A percentile compares a stretch with the other conserved stretches of the same genome.
Evolutionary conservation across 345 rosid genomes (phyloP).

Genomic region (Sisymbrium irio): DNA sequence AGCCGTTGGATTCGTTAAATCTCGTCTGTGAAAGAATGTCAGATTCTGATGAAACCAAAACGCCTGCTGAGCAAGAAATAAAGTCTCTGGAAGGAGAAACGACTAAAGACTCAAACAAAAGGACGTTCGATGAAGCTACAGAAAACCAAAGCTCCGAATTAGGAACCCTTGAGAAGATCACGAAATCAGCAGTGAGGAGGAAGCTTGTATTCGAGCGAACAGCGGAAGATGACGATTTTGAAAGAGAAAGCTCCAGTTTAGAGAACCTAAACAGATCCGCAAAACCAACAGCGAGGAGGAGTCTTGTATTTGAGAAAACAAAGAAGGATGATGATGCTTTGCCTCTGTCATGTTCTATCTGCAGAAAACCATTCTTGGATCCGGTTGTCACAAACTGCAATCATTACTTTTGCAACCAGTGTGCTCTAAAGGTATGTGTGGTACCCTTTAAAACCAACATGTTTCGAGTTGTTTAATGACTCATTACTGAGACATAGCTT

Average conservation of each 20-base stretch:
- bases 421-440: slow-evolving; percentile 65
- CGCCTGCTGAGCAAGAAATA: background rate
- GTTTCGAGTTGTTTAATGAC: too few species aligned
- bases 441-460: too few species aligned
- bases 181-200: slow-evolving; percentile 12
- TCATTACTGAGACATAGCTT: background rate
- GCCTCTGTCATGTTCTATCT: slow-evolving; percentile 70
- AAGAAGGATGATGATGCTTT: slow-evolving; percentile 51
- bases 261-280: background rate
- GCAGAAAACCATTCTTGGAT: slow-evolving; percentile 59
- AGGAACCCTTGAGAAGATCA: background rate
- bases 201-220: slow-evolving; percentile 63
- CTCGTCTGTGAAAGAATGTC: too few species aligned
- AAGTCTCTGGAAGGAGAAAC: slow-evolving; percentile 18
- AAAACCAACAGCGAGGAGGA: slow-evolving; percentile 29
- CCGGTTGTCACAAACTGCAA: slow-evolving; percentile 69
- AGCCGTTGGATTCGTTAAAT: too few species aligned
- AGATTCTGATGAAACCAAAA: too few species aligned
- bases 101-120: slow-evolving; percentile 51
- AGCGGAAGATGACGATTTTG: slow-evolving; percentile 51
- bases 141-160: slow-evolving; percentile 24
- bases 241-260: slow-evolving; percentile 2
- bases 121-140: slow-evolving; percentile 45
- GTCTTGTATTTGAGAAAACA: slow-evolving; percentile 61
- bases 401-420: slow-evolving; percentile 71